Evolutionary conservation across 139 green algal species (phyloP).

Genomic region (Chlamydomonas sp.): DNA sequence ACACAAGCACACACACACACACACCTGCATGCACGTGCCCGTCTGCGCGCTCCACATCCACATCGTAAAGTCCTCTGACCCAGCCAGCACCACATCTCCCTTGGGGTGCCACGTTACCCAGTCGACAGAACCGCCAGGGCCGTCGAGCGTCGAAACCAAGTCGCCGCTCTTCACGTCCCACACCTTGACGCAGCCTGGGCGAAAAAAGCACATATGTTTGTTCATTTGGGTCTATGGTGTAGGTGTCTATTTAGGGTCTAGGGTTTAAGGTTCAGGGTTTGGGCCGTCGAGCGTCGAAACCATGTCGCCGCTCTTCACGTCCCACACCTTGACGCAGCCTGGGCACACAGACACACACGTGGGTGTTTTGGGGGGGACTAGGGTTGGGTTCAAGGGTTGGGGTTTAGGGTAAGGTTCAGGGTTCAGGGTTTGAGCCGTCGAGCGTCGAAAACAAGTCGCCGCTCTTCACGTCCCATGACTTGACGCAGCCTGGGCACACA

Average conservation of each 20-base stretch:
- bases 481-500: constrained; percentile 39
- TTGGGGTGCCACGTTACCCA: constrained; percentile 92
- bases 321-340: constrained; percentile 66
- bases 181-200: constrained; percentile 51
- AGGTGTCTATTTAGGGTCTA: constrained; percentile 7
- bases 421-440: constrained; percentile 52
- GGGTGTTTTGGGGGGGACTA: not conserved
- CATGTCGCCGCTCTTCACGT: constrained; percentile 36
- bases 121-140: constrained; percentile 66
- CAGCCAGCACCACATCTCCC: constrained; percentile 81
- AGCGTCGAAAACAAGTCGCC: constrained; percentile 51
- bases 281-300: constrained; percentile 70
- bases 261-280: not conserved
- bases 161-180: constrained; percentile 54
- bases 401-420: not conserved
- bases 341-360: not conserved
- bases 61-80: constrained; percentile 75
- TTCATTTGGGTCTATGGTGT: not conserved
- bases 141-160: constrained; percentile 61
- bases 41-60: constrained; percentile 16
- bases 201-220: not conserved
- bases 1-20: not conserved
- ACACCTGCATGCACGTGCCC: constrained; percentile 74
- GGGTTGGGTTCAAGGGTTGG: not conserved
- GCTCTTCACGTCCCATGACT: constrained; percentile 55